Base-by-base conservation (phyloP, 2,329 filamentous ascomycete genomes). In the Madurella mycetomatis region DNA sequence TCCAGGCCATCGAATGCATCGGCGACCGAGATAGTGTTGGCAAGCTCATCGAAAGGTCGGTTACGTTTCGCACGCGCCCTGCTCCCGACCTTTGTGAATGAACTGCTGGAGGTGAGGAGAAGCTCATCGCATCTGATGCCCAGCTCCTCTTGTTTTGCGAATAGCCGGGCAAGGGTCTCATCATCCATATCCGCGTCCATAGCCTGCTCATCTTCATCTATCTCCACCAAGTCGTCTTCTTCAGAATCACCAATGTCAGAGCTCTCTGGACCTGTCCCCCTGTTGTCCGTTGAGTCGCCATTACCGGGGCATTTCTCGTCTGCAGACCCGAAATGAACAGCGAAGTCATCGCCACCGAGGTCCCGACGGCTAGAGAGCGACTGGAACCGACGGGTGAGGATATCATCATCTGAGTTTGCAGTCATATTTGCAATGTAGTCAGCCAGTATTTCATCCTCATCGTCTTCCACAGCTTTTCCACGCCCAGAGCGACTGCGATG, bases 381-480 rank as follows among this genome's bases (percentile, higher is more conserved):
- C 30, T 65, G 61, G 4, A 65, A 57, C 2, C 58, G 55, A 34
- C 43, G 39, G 9, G 50, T 50, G 15, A 59, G 42, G 2, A 63
- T 56, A 12, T 67, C 64, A 4, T 65, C 59, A 9, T 66, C 46
- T 2, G 73, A 74, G 46, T 77, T 75, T 1, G 75, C 75, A 16
- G 70, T 70, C 63, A 88, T 76, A 57, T 90, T 89, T 42, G 81
- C 78, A 64, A 90, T 85, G 62, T 91, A 91, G 64, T 92, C 88
- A 1, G 81, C 79, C 61, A 85, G 71, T 41, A 84, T 73, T 1
- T 76, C 79, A 40, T 84, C 81, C 16, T 85, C 69, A 47, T 63
- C 59, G 34, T 58, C 56, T 18, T 57, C 31, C 13, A 15, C 41
- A 45, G 40, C 32, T 42, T 49, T 31, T 31, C 16, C 32, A 34